Percentiles rank a stretch among this genome's conserved stretches.
phyloP scores from a whole-genome alignment of 371 early-diverging fungal species.

The Actinomortierella wolfii region DNA sequence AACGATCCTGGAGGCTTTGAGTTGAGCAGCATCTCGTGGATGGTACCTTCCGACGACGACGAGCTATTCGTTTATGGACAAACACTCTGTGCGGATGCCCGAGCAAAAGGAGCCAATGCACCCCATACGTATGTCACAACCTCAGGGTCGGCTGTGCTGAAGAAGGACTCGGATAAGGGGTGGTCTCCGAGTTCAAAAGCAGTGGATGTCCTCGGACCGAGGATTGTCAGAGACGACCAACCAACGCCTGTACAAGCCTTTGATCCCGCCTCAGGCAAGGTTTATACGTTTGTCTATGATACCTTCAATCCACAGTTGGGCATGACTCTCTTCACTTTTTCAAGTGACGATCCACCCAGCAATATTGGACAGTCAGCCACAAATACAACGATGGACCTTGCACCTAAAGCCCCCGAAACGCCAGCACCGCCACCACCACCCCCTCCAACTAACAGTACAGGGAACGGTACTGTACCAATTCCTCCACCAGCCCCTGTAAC shows the following conservation, averaged over 20 bases:
- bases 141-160: slow-evolving; percentile 15
- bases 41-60: slow-evolving; percentile 22
- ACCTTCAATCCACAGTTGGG: slow-evolving; percentile 28
- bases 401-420: slow-evolving; percentile 6
- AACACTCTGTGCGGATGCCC: slow-evolving; percentile 17
- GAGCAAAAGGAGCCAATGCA: slow-evolving; percentile 2
- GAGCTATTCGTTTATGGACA: slow-evolving; percentile 34
- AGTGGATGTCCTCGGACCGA: slow-evolving; percentile 20
- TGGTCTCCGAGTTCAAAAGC: slow-evolving; percentile 7
- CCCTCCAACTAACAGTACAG: slow-evolving; percentile 4
- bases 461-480: slow-evolving; percentile 11
- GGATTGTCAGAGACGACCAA: slow-evolving; percentile 16
- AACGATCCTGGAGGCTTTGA: neutral
- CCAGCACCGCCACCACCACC: slow-evolving; percentile 14
- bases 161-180: neutral
- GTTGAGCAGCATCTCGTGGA: slow-evolving; percentile 22
- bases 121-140: slow-evolving; percentile 10
- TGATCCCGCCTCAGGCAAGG: slow-evolving; percentile 12
- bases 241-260: slow-evolving; percentile 33
- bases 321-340: slow-evolving; percentile 25
- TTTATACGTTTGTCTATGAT: slow-evolving; percentile 37
- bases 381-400: slow-evolving; percentile 22
- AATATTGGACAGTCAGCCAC: slow-evolving; percentile 16
- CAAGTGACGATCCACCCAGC: slow-evolving; percentile 10
- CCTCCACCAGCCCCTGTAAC: neutral